Evolutionary conservation across 1,139 yeast species (phyloP), one percentile per base, ranked within the genome.

Genomic region (Magnusiomyces magnusii): DNA sequence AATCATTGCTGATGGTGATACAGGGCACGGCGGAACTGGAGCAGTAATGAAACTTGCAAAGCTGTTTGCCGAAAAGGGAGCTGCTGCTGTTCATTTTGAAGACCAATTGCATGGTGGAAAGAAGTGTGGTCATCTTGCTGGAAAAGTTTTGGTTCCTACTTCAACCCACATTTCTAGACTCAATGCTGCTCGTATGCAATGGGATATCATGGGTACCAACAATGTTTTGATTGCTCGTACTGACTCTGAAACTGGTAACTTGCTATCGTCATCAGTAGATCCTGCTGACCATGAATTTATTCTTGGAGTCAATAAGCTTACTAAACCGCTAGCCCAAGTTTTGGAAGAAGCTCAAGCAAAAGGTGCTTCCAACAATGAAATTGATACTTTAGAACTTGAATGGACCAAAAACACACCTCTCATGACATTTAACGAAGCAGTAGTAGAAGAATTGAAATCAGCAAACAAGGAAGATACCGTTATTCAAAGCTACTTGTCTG

Each of bases 11-110:
- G 87, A 83, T 66, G 87, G 80, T 10, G 87, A 83, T 63, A 83
- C 85, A 66, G 87, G 87, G 10, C 86, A 82, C 67, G 87, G 87
- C n/a, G 86, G 87, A 23, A 73, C 79, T 23, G 81, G 85, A 1
- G 79, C 86, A 0, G 84, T 83, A 23, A 81, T 82, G 84, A 83
- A 83, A 67, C 71, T 81, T 54, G 84, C 86, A 49, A 84, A 84
- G 68, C 68, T 82, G 57, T 84, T 83, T 71, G 86, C 84, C 23
- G 87, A 84, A 68, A 75, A 78, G 27, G 87, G 87, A 25, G 86
- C 86, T 1, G 84, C 87, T 13, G 86, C 82, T 51, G 80, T 83
- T 55, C 87, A 83, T 67, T 71, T 82, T 36, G 87, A 83, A 64
- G 87, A 83, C 68, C 86, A 82, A 68, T 73, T 83, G 50, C 85